Evolutionary conservation across 768 basidiomycete genomes (phyloP).

Genomic region (Tylopilus sp.): DNA sequence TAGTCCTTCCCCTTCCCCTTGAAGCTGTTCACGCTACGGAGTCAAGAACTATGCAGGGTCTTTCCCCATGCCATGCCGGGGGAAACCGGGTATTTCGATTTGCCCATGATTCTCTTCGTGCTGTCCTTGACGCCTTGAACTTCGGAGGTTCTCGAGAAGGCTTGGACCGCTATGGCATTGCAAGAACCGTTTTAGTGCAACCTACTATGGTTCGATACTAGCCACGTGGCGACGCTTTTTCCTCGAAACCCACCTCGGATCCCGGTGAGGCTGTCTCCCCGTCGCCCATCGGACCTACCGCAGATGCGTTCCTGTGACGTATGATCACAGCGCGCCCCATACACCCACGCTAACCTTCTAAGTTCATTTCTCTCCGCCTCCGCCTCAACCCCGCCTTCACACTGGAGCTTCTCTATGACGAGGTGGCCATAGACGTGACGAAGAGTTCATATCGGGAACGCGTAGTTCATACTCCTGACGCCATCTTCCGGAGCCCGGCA

Average conservation of each 20-base stretch:
- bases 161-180: background rate
- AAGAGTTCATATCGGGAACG: conserved; percentile 11
- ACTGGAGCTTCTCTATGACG: conserved; percentile 17
- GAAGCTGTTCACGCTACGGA: conserved; percentile 15
- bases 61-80: background rate
- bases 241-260: conserved; percentile 17
- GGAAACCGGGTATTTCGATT: background rate
- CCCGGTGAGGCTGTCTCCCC: conserved; percentile 18
- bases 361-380: conserved; percentile 24
- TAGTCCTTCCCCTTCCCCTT: conserved; percentile 2
- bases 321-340: conserved; percentile 9
- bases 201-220: background rate
- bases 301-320: conserved; percentile 29
- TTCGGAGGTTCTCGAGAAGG: background rate
- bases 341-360: background rate
- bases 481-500: conserved; percentile 8
- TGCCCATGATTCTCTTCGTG: background rate
- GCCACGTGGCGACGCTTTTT: conserved; percentile 1
- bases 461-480: conserved; percentile 7
- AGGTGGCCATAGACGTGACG: conserved; percentile 5
- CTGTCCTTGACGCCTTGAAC: background rate
- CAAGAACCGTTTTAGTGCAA: background rate
- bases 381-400: conserved; percentile 29
- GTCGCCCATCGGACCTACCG: background rate
- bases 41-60: background rate